Evolutionary conservation across 2,329 filamentous ascomycete genomes (phyloP).

Genomic region (Aspergillus fructus): DNA sequence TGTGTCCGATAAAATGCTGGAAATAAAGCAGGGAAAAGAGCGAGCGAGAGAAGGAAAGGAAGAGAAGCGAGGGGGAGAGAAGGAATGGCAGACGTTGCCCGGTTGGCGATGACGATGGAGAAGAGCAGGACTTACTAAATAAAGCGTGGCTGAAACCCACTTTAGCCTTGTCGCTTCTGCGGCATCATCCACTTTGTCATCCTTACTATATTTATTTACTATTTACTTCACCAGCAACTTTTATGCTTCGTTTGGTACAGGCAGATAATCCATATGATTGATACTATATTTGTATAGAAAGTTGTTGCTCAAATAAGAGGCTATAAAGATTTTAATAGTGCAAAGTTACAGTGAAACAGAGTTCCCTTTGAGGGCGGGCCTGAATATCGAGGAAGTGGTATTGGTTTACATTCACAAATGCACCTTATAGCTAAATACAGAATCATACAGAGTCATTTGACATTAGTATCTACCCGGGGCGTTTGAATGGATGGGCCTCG

Average conservation of each 20-base stretch:
- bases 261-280: background rate
- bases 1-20: background rate
- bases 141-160: constrained; percentile 9
- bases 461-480: constrained; percentile 16
- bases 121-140: constrained; percentile 4
- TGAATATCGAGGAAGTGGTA: constrained; percentile 9
- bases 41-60: background rate
- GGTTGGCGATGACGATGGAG: constrained; percentile 8
- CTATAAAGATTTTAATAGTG: background rate
- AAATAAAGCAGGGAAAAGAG: background rate
- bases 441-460: background rate
- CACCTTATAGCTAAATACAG: background rate
- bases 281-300: background rate
- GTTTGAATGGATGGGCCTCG: constrained; percentile 29
- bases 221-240: background rate
- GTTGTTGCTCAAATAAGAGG: background rate
- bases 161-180: background rate
- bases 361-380: background rate
- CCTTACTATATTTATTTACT: background rate
- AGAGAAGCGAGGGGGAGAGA: background rate
- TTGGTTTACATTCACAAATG: constrained; percentile 8
- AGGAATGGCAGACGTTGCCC: constrained; percentile 4
- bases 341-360: background rate
- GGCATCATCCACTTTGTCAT: background rate
- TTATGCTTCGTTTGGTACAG: background rate